These are phyloP conservation scores for Haematococcus lacustris DNA, from an alignment of 139 green algal species.

Conservation along the genomic window DNA sequence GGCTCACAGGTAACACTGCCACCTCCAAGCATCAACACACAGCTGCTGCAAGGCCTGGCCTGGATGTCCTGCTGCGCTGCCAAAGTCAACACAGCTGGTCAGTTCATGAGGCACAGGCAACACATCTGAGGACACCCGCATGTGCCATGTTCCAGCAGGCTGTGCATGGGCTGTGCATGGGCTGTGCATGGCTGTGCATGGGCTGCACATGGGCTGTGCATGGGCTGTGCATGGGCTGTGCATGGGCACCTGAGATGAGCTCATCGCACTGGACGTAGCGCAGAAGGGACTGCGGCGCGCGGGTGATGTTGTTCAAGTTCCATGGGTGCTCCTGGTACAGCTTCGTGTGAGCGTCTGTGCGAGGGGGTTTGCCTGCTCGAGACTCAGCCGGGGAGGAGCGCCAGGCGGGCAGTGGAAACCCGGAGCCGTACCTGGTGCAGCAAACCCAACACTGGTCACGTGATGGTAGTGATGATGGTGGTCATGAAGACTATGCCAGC, in stretches of 20 bases:
- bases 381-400: neutral
- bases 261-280: constrained; percentile 23
- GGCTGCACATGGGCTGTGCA: no score
- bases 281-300: constrained; percentile 14
- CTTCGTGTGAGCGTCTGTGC: neutral
- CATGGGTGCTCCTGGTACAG: constrained; percentile 28
- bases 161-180: no score
- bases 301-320: constrained; percentile 36
- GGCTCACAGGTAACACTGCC: neutral
- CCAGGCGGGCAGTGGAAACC: constrained; percentile 32
- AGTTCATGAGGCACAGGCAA: neutral
- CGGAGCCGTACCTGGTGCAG: constrained; percentile 24
- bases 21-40: no score
- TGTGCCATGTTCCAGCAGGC: neutral
- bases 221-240: no score
- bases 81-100: neutral
- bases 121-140: neutral
- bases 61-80: no score
- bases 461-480: neutral
- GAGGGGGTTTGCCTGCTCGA: neutral
- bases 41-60: no score
- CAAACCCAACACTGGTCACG: neutral
- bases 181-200: constrained; percentile 30
- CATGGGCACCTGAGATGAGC: constrained; percentile 39
- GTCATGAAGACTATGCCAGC: no score